Base-by-base conservation (phyloP, 495 filamentous ascomycete species). In the Chaetomidium leptoderma region DNA sequence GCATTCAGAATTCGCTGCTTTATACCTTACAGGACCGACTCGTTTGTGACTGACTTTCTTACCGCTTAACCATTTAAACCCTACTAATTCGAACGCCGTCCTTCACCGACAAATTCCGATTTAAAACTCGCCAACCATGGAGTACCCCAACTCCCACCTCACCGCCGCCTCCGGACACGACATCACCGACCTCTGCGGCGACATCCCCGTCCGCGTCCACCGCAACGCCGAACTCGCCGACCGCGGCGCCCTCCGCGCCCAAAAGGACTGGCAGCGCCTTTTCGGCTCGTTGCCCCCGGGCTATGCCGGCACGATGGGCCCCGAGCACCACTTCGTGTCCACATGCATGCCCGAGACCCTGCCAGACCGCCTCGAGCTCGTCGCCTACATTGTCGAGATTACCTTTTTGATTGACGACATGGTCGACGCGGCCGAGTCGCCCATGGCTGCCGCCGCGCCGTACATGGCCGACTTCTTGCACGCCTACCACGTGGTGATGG, bases 191-290 rank as follows among this genome's bases (percentile, higher is more conserved):
- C 50, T 62, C 6, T 29, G 19, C 30, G n/a, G 4, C 36, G 29
- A 26, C 42, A 26, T 53, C 19, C 48, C 55, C 19, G 5, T 62
- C 9, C 55, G 55, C 13, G 5, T 53, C 0, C 33, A 48, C 55
- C 48, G 42, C 27, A 30, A 36, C 36, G 14, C 43, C 4, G 44
- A 46, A 2, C 49, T 58, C 0, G 49, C 33, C 24, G 44, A 62
- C 43, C 42, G 48, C 26, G 60, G 48, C 33, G 29, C 27, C 27
- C 35, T 58, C 36, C 47, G 49, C 17, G 60, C 55, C 13, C 60
- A 54, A 13, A 42, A 32, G n/a, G 55, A 62, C 48, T 62, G 55
- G 60, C 30, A 58, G 11, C 17, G 23, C 0, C 4, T 26, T 4
- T 44, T 51, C 7, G 37, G 55, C 19, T 23, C 26, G 1, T 29